Evolutionary conservation across 768 basidiomycete species (phyloP).

Genomic region (Pulveroboletus sp.): DNA sequence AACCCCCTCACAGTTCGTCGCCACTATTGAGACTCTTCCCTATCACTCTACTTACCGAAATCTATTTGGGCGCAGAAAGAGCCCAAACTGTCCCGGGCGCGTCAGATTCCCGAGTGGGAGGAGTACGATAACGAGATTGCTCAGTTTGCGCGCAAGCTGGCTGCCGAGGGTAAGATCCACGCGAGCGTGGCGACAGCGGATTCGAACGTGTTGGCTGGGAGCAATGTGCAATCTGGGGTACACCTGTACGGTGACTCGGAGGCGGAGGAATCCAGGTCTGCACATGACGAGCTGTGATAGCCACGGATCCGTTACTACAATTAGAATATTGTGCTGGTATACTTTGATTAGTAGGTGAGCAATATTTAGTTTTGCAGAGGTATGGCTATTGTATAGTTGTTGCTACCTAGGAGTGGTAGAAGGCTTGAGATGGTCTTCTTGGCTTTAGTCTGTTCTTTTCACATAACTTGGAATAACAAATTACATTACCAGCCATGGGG

Average conservation of each 20-base stretch:
- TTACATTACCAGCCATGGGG: no score
- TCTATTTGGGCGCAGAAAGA: conserved; percentile 66
- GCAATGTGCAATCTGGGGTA: conserved; percentile 28
- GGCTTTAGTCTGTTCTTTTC: no score
- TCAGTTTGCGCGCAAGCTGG: conserved; percentile 67
- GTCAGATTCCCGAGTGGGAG: conserved; percentile 98
- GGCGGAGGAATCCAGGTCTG: not conserved
- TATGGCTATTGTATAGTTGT: no score
- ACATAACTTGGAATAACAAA: no score
- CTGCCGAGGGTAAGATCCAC: conserved; percentile 63
- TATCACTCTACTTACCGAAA: not conserved
- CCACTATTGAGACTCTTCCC: no score
- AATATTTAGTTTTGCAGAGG: no score
- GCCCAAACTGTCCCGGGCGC: conserved; percentile 87
- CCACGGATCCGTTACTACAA: not conserved
- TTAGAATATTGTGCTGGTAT: not conserved
- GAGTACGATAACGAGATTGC: conserved; percentile 90
- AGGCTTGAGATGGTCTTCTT: no score
- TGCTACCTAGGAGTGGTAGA: no score
- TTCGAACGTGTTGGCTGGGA: conserved; percentile 59
- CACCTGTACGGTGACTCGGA: not conserved
- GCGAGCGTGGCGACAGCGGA: conserved; percentile 65
- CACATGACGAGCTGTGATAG: conserved; percentile 21
- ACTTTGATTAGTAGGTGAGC: not conserved
- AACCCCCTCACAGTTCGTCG: conserved; percentile 83